These are phyloP conservation scores for Chalciporus sphaerocephalus DNA, from an alignment of 768 basidiomycete species.

Conservation along the genomic window DNA sequence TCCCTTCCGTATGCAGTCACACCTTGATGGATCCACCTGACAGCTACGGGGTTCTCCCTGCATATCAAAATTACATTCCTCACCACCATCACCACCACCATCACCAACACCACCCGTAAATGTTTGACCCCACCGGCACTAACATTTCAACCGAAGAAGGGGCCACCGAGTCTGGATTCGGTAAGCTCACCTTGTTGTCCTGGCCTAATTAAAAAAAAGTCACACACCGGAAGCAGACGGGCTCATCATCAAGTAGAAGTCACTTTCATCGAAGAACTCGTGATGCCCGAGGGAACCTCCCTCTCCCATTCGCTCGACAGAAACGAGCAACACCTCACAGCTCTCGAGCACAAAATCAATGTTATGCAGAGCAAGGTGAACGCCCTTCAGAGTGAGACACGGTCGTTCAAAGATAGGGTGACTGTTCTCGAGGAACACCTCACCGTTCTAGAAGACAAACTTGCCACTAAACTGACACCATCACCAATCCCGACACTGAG, in stretches of 20 bases:
- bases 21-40: too few species aligned
- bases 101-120: too few species aligned
- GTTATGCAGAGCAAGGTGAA: neutral
- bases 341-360: conserved; percentile 1
- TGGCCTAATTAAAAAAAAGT: conserved; percentile 3
- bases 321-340: neutral
- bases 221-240: neutral
- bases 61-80: too few species aligned
- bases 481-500: neutral
- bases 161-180: too few species aligned
- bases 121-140: too few species aligned
- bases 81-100: too few species aligned
- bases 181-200: neutral
- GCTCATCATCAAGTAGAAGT: neutral
- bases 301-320: neutral
- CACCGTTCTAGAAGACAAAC: conserved; percentile 5
- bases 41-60: too few species aligned
- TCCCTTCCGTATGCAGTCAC: too few species aligned
- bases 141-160: too few species aligned
- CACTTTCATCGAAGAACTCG: neutral
- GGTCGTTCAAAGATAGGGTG: conserved; percentile 1
- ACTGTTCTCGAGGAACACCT: conserved; percentile 1
- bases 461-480: neutral
- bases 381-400: conserved; percentile 1
- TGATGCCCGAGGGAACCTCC: neutral